A percentile compares a stretch with the other conserved stretches of the same genome.
Evolutionary conservation across 2,329 filamentous ascomycete species (phyloP).

Genomic region (Diplodia sapinea): DNA sequence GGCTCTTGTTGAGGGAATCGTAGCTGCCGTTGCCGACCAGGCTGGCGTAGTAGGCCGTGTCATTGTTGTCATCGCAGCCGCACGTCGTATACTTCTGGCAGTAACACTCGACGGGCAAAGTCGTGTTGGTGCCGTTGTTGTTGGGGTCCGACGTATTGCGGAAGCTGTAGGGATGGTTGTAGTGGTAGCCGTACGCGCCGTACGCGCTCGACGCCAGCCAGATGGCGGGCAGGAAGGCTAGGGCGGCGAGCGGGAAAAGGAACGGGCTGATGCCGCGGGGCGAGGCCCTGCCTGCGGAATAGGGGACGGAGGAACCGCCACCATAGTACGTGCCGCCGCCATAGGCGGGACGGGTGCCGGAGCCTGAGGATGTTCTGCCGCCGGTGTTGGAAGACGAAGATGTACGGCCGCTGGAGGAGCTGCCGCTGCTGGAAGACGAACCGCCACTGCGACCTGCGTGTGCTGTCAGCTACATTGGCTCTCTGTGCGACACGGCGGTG

Average conservation of each 20-base stretch:
- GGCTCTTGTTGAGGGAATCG: constrained; percentile 62
- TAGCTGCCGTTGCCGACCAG: constrained; percentile 65
- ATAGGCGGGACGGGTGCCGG: constrained; percentile 62
- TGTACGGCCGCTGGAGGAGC: constrained; percentile 36
- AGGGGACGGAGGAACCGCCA: constrained; percentile 65
- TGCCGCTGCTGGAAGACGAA: constrained; percentile 28
- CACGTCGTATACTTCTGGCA: constrained; percentile 65
- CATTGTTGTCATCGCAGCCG: constrained; percentile 71
- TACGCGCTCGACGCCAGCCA: constrained; percentile 59
- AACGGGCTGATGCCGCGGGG: constrained; percentile 59
- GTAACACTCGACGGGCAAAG: constrained; percentile 65
- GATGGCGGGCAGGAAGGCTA: constrained; percentile 67
- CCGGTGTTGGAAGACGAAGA: constrained; percentile 42
- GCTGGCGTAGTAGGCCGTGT: constrained; percentile 62
- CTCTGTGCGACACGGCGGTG: too few relatives aligned
- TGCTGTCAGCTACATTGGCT: constrained; percentile 22
- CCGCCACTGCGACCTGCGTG: constrained; percentile 32
- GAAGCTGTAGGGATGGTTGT: constrained; percentile 61
- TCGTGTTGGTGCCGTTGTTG: constrained; percentile 60
- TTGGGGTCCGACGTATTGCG: constrained; percentile 55
- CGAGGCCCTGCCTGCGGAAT: constrained; percentile 59
- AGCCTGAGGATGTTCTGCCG: constrained; percentile 60
- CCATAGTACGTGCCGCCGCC: constrained; percentile 70
- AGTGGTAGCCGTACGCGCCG: constrained; percentile 67
- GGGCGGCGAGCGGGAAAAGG: constrained; percentile 53